A percentile compares a stretch with the other conserved stretches of the same genome.
Evolutionary conservation across 495 filamentous ascomycete species (phyloP).

Genomic region (Hyaloscypha variabilis): DNA sequence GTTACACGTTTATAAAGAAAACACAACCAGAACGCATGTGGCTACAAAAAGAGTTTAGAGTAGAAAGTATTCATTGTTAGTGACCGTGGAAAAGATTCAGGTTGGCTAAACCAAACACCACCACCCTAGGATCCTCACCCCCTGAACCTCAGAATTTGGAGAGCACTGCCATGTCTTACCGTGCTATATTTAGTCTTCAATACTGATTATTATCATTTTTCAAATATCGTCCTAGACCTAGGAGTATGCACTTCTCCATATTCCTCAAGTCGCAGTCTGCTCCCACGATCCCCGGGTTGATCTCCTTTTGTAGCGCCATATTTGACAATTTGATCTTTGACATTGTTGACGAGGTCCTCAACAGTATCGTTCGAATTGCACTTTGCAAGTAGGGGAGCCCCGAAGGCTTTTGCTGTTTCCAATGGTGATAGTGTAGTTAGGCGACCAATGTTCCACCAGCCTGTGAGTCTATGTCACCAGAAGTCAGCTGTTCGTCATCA

Average conservation of each 20-base stretch:
- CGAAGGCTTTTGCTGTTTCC: neutral
- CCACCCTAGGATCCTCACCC: neutral
- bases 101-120: neutral
- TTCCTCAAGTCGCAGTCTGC: neutral
- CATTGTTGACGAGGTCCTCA: neutral
- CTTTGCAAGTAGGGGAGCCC: neutral
- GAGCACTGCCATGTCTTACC: neutral
- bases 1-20: too few species aligned
- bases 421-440: neutral
- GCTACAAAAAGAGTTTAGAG: too few species aligned
- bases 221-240: neutral
- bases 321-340: neutral
- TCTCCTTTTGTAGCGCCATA: neutral
- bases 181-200: neutral
- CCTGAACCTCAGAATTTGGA: neutral
- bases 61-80: too few species aligned
- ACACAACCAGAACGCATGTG: too few species aligned
- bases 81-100: too few species aligned
- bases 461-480: neutral
- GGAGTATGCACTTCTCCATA: neutral
- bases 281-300: neutral
- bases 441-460: neutral
- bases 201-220: neutral
- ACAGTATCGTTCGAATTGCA: conserved; percentile 1
- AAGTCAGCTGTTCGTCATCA: neutral